phyloP scores from a whole-genome alignment of 2,329 filamentous ascomycete species.

The Aspergillus clavatus region DNA sequence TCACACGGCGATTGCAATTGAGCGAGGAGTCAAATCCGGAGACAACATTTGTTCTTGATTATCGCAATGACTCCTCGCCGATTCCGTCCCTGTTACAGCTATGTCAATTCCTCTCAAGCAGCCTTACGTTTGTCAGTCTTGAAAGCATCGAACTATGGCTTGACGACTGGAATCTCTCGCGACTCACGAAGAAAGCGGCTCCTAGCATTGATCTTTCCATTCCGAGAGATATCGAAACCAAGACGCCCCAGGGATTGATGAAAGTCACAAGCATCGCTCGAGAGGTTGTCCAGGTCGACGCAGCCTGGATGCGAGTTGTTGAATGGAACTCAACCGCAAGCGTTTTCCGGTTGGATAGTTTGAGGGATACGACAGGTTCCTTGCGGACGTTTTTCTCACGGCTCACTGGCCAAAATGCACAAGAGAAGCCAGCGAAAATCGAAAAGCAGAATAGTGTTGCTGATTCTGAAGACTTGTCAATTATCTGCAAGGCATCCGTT shows the following conservation, averaged over 20 bases:
- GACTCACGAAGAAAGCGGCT: constrained; percentile 77
- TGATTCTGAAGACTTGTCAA: constrained; percentile 69
- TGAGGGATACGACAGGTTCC: constrained; percentile 51
- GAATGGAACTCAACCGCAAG: constrained; percentile 67
- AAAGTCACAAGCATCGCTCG: constrained; percentile 73
- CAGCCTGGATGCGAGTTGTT: constrained; percentile 78
- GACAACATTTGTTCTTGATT: constrained; percentile 93
- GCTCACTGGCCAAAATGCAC: constrained; percentile 56
- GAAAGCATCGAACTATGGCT: constrained; percentile 85
- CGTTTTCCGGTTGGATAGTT: constrained; percentile 34
- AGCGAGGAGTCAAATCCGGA: constrained; percentile 61
- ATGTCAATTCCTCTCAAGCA: constrained; percentile 88
- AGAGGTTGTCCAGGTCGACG: constrained; percentile 88
- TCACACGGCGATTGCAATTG: constrained; percentile 78
- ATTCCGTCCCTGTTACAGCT: constrained; percentile 81
- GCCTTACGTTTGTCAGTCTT: constrained; percentile 89
- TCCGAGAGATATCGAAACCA: constrained; percentile 72
- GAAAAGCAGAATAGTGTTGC: constrained; percentile 55
- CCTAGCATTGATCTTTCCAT: constrained; percentile 68
- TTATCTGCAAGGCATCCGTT: constrained; percentile 68
- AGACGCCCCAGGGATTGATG: constrained; percentile 85
- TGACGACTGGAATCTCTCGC: constrained; percentile 77
- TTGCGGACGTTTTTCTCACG: constrained; percentile 75
- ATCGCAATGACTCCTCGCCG: constrained; percentile 81
- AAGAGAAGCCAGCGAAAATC: constrained; percentile 34